These are phyloP conservation scores for Parachaetomium inaequale DNA, from an alignment of 495 filamentous ascomycete genomes.

Conservation along the genomic window DNA sequence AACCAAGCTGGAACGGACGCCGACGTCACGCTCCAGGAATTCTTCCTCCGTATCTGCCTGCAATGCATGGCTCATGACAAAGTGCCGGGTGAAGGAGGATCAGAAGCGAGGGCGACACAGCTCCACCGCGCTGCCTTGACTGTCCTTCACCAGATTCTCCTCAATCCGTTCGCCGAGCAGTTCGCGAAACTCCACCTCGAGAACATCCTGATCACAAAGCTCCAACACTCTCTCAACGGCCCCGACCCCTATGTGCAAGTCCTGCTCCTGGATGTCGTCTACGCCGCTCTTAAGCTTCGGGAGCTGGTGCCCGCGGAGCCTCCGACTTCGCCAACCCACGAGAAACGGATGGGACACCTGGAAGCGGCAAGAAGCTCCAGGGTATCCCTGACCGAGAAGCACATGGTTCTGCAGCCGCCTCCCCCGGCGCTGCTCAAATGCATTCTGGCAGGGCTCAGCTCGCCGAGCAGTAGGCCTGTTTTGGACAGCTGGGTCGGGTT, in stretches of 20 bases:
- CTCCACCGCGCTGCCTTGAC: slow-evolving; percentile 68
- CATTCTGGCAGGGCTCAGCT: slow-evolving; percentile 76
- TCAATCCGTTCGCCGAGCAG: slow-evolving; percentile 63
- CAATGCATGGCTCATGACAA: slow-evolving; percentile 52
- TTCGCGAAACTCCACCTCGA: slow-evolving; percentile 71
- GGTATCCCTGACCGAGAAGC: slow-evolving; percentile 29
- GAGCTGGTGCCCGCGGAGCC: slow-evolving; percentile 47
- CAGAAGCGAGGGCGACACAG: slow-evolving; percentile 46
- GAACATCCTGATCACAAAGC: slow-evolving; percentile 62
- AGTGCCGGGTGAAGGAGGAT: slow-evolving; percentile 30
- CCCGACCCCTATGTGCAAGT: slow-evolving; percentile 66
- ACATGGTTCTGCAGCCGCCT: slow-evolving; percentile 49
- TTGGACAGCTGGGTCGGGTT: slow-evolving; percentile 90
- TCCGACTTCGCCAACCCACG: slow-evolving; percentile 41
- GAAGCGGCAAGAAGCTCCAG: slow-evolving; percentile 29
- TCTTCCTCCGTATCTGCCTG: slow-evolving; percentile 58
- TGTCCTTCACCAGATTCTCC: slow-evolving; percentile 69
- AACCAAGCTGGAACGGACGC: slow-evolving; percentile 43
- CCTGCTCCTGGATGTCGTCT: slow-evolving; percentile 69
- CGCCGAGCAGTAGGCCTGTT: slow-evolving; percentile 66
- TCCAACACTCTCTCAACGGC: slow-evolving; percentile 60
- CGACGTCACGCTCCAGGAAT: slow-evolving; percentile 55
- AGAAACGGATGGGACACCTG: slow-evolving; percentile 38
- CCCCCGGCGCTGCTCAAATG: slow-evolving; percentile 75
- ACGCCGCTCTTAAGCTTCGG: slow-evolving; percentile 63